Conservation (phyloP, 2,329 filamentous ascomycete genomes). For the Grosmannia clavigera region DNA sequence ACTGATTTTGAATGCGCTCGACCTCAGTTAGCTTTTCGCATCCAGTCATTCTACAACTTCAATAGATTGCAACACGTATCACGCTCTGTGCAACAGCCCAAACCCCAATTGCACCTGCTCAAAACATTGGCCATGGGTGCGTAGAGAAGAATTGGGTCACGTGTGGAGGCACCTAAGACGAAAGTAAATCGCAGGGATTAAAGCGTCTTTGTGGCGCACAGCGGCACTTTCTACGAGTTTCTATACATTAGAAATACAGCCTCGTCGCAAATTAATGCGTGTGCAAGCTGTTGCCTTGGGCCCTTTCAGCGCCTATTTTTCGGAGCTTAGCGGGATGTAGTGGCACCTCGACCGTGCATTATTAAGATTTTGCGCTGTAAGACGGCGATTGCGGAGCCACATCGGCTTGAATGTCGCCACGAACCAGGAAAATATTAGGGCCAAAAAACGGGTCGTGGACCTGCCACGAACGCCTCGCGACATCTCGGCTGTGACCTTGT, state of each 20-base stretch:
- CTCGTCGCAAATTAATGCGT: not conserved
- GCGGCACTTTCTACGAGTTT: not conserved
- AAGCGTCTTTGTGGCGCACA: too few species aligned
- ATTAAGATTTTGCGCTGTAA: constrained; percentile 7
- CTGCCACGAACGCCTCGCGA: constrained; percentile 6
- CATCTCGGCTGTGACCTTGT: constrained; percentile 3
- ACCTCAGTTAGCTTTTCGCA: not conserved
- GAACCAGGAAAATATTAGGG: constrained; percentile 2
- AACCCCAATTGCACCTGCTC: not conserved
- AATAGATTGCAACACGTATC: too few species aligned
- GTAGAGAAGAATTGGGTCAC: not conserved
- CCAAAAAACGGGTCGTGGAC: constrained; percentile 7
- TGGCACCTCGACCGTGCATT: constrained; percentile 8
- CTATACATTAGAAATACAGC: not conserved
- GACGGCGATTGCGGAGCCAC: constrained; percentile 11
- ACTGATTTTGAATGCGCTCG: not conserved
- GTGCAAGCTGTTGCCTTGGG: constrained; percentile 6
- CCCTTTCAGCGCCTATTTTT: not conserved
- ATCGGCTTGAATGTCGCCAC: not conserved
- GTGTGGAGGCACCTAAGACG: not conserved
- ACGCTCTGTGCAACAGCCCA: not conserved
- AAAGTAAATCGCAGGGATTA: not conserved
- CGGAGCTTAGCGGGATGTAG: constrained; percentile 5
- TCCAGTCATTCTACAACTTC: too few species aligned
- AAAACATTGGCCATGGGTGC: not conserved